Evolutionary conservation across 148 eudicot species (phyloP), one percentile per base, ranked within the genome.

Genomic region (Nepenthes gracilis): DNA sequence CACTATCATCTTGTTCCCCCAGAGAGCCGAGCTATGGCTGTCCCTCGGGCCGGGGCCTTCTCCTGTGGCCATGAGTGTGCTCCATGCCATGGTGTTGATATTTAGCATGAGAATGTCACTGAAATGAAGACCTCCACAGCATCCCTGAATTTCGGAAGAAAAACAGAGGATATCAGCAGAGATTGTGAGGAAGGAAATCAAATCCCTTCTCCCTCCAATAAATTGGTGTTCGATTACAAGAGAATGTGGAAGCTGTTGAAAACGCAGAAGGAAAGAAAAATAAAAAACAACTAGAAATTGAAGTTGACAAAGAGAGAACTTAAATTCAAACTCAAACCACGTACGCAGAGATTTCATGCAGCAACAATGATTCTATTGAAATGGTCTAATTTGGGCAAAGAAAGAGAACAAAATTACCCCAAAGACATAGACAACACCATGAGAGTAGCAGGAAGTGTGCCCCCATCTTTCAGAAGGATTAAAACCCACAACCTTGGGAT

Each of bases 391-490:
- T 7, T 8, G 9, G 45, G 23, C 23, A 23, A 23, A 23, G 23
- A 23, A 23, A 23, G 23, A 55, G 35, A 35, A 11, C 37, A 49
- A 50, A 5, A 65, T 51, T 81, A 92, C 97, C 78, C 97, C 96
- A 82, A 81, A 92, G 33, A 92, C 75, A 77, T 88, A 88, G 68
- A 92, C 74, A 55, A 76, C 77, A 32, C 86, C 83, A 63, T 85
- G 71, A 61, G 68, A 88, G 61, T 74, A 83, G 74, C 85, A 85
- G 67, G 96, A 72, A 77, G 96, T 81, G 63, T 92, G 97, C 49
- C 97, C 97, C 97, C 97, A 92, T 88, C 97, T 81, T 71, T 85
- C 88, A 75, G 96, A 72, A 65, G 96, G 97, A 56, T 69, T 75
- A 67, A 73, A 73, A 60, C 86, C 86, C 68, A 71, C 64, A 13